Base-by-base conservation (phyloP, 805 yeast genomes). In the Blastobotrys americana region DNA sequence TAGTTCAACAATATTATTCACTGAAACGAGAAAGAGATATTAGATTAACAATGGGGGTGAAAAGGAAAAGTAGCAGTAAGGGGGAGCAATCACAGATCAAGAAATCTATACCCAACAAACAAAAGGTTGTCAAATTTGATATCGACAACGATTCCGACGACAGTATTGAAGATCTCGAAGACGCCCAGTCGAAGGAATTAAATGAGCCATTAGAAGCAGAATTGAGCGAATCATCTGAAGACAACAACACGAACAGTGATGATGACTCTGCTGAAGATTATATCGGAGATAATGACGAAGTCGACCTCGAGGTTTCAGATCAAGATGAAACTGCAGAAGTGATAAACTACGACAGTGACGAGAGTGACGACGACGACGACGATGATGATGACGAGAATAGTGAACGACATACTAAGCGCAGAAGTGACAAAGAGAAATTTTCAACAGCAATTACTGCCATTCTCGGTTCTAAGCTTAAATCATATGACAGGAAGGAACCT, bases 401-500 rank as follows among this genome's bases (percentile, higher is more conserved):
- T 3, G 59, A 54, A 3, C 5, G 10, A 5, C n/a, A 19, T 10
- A 34, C 16, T 72, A 74, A 56, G 76, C 80, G 49, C 77, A 76
- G 63, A 73, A 70, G 56, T 74, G 74, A 56, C 90, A 88, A n/a
- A 73, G 86, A 1, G 80, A 71, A 37, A 1, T 90, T 93, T 58
- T 85, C 95, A 16, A 72, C 66, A 44, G 97, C 97, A 0, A 78
- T 93, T 58, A 78, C 70, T 53, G 93, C 95, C 13, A 83, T 90
- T 55, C 67, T 90, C 42, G 84, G 83, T 3, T 86, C 97, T 1
- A 81, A 78, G 56, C 70, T 90, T 53, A 93, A 93, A 61, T 94
- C 96, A 0, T 84, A 90, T 56, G 87, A 84, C 58, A 73, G 97
- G 58, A 75, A 75, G 37, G 95, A 89, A 61, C 98, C 98, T 2